Percentiles rank a stretch among this genome's conserved stretches.
These are phyloP conservation scores for Dendrobium catenatum DNA, from an alignment of 106 monocot genomes.

Conservation along the genomic window DNA sequence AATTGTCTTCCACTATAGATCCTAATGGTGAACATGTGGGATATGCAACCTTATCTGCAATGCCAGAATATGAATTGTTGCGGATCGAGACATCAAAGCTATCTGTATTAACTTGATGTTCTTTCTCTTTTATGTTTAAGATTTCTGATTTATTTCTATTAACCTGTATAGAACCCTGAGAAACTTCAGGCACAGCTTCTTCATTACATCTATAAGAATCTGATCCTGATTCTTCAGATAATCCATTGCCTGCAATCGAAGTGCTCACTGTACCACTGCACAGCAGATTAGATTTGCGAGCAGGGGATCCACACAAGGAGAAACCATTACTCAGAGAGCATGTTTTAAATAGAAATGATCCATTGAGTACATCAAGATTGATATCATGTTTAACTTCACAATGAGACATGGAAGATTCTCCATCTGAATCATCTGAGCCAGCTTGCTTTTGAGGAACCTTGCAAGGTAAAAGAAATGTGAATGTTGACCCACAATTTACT, in stretches of 20 bases:
- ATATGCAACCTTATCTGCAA: background rate
- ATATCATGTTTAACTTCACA: constrained; percentile 9
- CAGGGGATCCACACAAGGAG: constrained; percentile 16
- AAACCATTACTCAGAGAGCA: constrained; percentile 16
- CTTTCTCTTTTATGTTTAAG: background rate
- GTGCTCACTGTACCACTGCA: background rate
- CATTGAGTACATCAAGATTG: constrained; percentile 21
- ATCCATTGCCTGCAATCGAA: constrained; percentile 8
- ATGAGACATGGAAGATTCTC: constrained; percentile 19
- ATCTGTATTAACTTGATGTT: background rate
- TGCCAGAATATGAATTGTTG: background rate
- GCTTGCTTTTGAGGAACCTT: constrained; percentile 40
- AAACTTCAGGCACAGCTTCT: background rate
- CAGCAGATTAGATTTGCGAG: constrained; percentile 9
- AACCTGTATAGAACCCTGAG: background rate
- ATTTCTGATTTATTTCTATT: background rate
- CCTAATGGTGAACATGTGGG: background rate
- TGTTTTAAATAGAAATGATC: constrained; percentile 54
- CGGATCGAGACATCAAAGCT: background rate
- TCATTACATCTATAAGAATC: constrained; percentile 11
- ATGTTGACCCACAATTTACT: constrained; percentile 57
- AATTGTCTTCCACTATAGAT: constrained; percentile 6
- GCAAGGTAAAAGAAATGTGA: constrained; percentile 61
- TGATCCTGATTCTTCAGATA: constrained; percentile 17
- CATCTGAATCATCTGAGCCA: constrained; percentile 41